Evolutionary conservation across 768 basidiomycete species (phyloP), one percentile per base, ranked within the genome.

Genomic region (Cytidiella melzeri): DNA sequence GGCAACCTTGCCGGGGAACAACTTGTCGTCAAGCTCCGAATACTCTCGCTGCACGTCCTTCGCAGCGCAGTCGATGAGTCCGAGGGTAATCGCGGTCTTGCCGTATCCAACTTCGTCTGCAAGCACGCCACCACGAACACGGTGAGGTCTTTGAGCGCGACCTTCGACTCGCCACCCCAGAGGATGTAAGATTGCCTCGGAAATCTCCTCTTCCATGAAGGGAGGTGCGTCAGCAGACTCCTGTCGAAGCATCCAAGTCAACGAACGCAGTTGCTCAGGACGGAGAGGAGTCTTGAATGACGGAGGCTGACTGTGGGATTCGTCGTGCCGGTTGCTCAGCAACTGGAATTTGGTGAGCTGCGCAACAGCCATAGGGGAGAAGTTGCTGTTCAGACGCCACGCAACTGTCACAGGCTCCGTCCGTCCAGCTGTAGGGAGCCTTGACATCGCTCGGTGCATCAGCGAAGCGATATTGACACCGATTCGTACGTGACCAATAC

Each of bases 41-140:
- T 85, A 80, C 54, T 87, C 85, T 52, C 76, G 70, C 47, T 70
- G 66, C 43, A 84, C 78, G 15, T 67, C 66, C 55, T 79, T 74
- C 18, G 71, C 67, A 19, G 82, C 73, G 60, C 84, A 83, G 59
- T 92, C 87, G 54, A 96, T 85, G 51, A 97, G 75, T 18, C 86
- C 93, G 24, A 97, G 76, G 2, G 91, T 92, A 55, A 96, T 94
- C 19, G 92, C 93, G 0, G 94, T 97, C 70, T 97, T 97, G 15
- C 94, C 94, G 61, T 97, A 97, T 44, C 94, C 94, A 52, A 97
- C 94, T 69, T 94, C 87, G 59, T 97, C 94, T 11, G 93, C 93
- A 40, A 96, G 79, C 42, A 96, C 93, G 10, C 94, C 93, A 15
- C 94, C 93, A 47, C 88, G 77, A 37, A 96, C 69, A 51, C 68